Evolutionary conservation across 345 rosid genomes (phyloP).

Genomic region (Punica granatum): DNA sequence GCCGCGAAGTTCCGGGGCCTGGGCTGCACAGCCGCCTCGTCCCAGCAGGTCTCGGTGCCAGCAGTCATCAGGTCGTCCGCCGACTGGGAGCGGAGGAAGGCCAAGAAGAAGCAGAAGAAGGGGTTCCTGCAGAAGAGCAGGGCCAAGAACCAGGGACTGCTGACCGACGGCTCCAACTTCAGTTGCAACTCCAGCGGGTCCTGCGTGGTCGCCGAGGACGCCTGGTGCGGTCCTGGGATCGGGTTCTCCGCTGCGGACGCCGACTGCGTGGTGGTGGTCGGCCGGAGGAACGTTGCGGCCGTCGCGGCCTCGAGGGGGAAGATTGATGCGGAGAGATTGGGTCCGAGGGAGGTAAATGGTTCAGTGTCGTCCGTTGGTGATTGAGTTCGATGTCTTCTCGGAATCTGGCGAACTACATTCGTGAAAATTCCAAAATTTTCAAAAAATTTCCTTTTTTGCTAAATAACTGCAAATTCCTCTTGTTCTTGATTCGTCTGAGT

Average conservation of each 20-base stretch:
- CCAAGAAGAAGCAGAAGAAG: constrained; percentile 38
- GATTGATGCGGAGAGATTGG: constrained; percentile 48
- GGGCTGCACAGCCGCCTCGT: constrained; percentile 68
- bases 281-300: constrained; percentile 38
- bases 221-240: constrained; percentile 92
- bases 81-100: constrained; percentile 59
- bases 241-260: constrained; percentile 69
- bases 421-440: too few species aligned
- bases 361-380: not conserved
- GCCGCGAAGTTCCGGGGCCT: constrained; percentile 49
- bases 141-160: constrained; percentile 4
- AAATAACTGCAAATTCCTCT: too few species aligned
- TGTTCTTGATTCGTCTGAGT: not conserved
- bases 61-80: constrained; percentile 73
- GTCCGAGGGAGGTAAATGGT: constrained; percentile 38
- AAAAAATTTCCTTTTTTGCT: not conserved
- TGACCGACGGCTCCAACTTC: constrained; percentile 6
- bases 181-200: constrained; percentile 18
- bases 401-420: too few species aligned
- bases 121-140: constrained; percentile 12
- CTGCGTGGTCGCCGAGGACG: constrained; percentile 60
- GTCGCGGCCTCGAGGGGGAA: constrained; percentile 36
- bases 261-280: constrained; percentile 48
- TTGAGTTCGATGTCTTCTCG: too few species aligned
- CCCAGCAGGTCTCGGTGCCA: constrained; percentile 81